Evolutionary conservation across 140 eudicot genomes (phyloP), one percentile per base, ranked within the genome.

Genomic region (Anethum foeniculum): DNA sequence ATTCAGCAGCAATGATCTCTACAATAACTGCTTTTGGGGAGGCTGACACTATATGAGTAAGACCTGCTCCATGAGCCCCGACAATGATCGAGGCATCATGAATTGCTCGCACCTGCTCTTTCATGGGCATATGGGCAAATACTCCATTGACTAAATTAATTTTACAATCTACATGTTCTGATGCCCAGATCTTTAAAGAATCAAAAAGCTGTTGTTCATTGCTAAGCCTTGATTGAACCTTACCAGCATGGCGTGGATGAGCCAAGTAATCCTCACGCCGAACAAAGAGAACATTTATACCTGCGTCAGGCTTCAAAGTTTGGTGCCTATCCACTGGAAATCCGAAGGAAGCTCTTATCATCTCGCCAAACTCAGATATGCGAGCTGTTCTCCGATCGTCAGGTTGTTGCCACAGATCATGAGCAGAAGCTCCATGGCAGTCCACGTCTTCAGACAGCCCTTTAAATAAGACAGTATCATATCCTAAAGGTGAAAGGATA

Each of bases 51-150:
- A 95, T 88, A 75, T 93, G 99, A 34, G 99, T 95, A 12, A 95
- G 85, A 7, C 99, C 99, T 9, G 99, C 99, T 74, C 99, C 99
- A 68, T 95, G 99, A 56, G 99, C 99, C 41, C 98, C 99, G 48
- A 93, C 76, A 27, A 95, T 93, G 60, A 95, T 97, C 1, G 90
- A 83, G 6, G 99, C 99, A 81, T 91, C 98, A 79, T 93, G 93
- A 72, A 95, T 91, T 15, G 98, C 94, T 64, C 90, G 85, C 48
- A 95, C 83, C 80, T 95, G 99, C 82, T 95, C 99, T 81, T 88
- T 95, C 98, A 95, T 95, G 23, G 92, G 69, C 99, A 95, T 93
- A 56, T 95, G 99, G 19, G 90, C 99, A 77, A 95, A 93, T 44
- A 87, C 74, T 28, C 99, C 99, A 68, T 95, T 93, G 0, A 95